phyloP scores from a whole-genome alignment of 2,329 filamentous ascomycete genomes.

The Talaromyces sp. region DNA sequence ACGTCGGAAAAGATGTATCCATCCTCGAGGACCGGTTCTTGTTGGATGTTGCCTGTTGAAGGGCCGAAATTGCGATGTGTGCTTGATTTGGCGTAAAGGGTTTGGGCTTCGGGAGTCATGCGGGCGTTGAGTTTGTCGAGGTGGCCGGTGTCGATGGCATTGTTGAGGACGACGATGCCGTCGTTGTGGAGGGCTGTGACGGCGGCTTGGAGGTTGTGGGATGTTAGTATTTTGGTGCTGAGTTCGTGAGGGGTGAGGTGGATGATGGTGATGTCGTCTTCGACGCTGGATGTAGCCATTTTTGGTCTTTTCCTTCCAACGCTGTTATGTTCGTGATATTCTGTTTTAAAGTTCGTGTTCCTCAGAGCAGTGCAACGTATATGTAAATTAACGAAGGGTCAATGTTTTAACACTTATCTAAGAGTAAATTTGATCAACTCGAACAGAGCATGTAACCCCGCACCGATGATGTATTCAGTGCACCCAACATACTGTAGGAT shows the following conservation, averaged over 20 bases:
- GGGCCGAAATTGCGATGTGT: slow-evolving; percentile 28
- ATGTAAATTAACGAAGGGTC: background rate
- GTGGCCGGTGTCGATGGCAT: slow-evolving; percentile 33
- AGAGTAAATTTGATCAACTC: background rate
- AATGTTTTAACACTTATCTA: background rate
- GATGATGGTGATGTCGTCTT: slow-evolving; percentile 18
- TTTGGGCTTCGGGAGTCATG: slow-evolving; percentile 32
- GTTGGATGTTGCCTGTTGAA: slow-evolving; percentile 40
- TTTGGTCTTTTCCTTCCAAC: too few species aligned
- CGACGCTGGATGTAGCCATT: slow-evolving; percentile 12
- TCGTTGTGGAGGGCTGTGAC: slow-evolving; percentile 33
- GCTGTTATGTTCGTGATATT: background rate
- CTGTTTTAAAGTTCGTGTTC: background rate
- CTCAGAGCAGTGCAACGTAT: background rate
- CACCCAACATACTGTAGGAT: background rate
- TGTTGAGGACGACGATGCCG: slow-evolving; percentile 38
- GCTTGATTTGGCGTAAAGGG: slow-evolving; percentile 28
- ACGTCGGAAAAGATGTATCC: slow-evolving; percentile 38
- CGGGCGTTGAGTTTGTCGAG: slow-evolving; percentile 32
- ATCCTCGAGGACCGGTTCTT: slow-evolving; percentile 35
- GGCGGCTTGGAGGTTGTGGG: slow-evolving; percentile 25
- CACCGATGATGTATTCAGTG: background rate
- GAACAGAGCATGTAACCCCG: background rate
- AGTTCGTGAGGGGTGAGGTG: slow-evolving; percentile 16
- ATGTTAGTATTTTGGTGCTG: slow-evolving; percentile 20